These are phyloP conservation scores for Gossypium ekmanianum DNA, from an alignment of 345 rosid genomes.

Conservation along the genomic window DNA sequence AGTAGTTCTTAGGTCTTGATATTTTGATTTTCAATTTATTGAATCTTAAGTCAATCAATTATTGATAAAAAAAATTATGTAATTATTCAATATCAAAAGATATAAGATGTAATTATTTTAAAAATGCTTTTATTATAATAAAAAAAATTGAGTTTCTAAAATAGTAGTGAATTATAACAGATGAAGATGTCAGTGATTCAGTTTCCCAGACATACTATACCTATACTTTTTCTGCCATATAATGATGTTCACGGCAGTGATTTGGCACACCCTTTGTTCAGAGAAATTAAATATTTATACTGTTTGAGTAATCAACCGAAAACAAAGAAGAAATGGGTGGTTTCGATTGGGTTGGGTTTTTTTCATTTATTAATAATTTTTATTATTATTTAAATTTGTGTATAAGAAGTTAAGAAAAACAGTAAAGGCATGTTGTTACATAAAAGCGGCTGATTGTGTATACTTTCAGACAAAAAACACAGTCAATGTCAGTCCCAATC, in stretches of 20 bases:
- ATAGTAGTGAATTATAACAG: not conserved
- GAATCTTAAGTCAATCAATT: no score
- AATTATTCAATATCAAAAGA: no score
- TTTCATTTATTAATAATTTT: not conserved
- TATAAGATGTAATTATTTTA: no score
- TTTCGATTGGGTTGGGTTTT: not conserved
- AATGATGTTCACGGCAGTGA: not conserved
- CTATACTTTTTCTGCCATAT: not conserved
- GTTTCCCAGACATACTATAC: not conserved
- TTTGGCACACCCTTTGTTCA: not conserved
- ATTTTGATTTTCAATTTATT: no score
- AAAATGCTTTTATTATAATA: no score
- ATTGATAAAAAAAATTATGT: no score
- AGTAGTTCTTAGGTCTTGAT: no score
- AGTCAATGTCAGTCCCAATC: not conserved
- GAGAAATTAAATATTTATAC: slow-evolving; percentile 2
- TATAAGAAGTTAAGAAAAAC: not conserved
- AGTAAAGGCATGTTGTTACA: not conserved
- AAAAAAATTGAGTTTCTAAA: no score
- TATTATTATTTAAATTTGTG: not conserved
- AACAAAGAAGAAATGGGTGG: not conserved
- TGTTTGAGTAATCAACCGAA: not conserved
- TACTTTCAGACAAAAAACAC: not conserved
- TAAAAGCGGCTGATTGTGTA: not conserved
- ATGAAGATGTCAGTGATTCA: not conserved